Percentiles rank a stretch among this genome's conserved stretches.
These are phyloP conservation scores for Metschnikowia anglica DNA, from an alignment of 805 yeast genomes.

Conservation along the genomic window DNA sequence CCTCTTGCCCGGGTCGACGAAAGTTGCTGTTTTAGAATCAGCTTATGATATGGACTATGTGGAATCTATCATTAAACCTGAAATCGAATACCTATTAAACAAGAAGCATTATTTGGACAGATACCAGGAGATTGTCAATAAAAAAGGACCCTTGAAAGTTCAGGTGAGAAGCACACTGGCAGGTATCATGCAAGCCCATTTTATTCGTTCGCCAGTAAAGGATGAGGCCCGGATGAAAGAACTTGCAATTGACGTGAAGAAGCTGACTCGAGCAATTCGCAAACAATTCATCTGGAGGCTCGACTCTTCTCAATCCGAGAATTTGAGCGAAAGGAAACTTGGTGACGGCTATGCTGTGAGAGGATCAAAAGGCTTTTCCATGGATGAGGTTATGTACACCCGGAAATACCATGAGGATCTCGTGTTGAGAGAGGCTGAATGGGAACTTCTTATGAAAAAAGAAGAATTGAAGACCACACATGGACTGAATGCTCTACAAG, in stretches of 20 bases:
- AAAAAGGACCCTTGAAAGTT: conserved; percentile 39
- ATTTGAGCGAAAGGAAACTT: conserved; percentile 7
- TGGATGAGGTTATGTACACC: conserved; percentile 32
- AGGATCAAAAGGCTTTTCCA: conserved; percentile 29
- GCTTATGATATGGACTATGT: conserved; percentile 37
- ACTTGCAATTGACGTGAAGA: conserved; percentile 34
- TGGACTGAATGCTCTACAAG: conserved; percentile 4
- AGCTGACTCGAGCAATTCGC: conserved; percentile 27
- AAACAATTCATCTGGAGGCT: conserved; percentile 29
- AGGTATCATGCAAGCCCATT: conserved; percentile 33
- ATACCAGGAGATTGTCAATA: conserved; percentile 24
- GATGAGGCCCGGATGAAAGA: conserved; percentile 21
- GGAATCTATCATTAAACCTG: conserved; percentile 33
- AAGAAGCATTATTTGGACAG: conserved; percentile 24
- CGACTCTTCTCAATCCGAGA: not conserved
- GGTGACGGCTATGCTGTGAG: conserved; percentile 35
- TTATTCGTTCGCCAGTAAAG: conserved; percentile 26
- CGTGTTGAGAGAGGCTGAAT: conserved; percentile 32
- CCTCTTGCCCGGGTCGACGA: conserved; percentile 28
- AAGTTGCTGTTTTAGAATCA: conserved; percentile 17
- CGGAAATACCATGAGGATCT: conserved; percentile 26
- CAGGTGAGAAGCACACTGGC: conserved; percentile 31
- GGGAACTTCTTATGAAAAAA: conserved; percentile 32
- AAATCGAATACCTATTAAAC: conserved; percentile 35
- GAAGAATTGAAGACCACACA: conserved; percentile 10